A percentile compares a stretch with the other conserved stretches of the same genome.
Evolutionary conservation across 768 basidiomycete genomes (phyloP).

Genomic region (Termitomyces sp.): DNA sequence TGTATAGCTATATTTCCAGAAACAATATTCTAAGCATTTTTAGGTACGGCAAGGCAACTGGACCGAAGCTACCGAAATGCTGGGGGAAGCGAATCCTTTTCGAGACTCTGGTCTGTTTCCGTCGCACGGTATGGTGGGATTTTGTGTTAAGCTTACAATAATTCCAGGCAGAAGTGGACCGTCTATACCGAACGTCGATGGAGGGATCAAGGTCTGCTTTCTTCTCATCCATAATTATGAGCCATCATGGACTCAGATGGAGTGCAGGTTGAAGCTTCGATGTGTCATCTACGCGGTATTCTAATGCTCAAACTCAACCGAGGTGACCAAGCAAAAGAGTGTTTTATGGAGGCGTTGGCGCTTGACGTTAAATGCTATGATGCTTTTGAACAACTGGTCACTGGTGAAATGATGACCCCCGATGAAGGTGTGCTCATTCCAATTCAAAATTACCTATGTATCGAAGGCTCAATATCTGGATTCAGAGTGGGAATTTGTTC

Average conservation of each 20-base stretch:
- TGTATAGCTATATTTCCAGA: background rate
- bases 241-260: background rate
- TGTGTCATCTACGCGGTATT: slow-evolving; percentile 68
- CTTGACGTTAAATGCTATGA: slow-evolving; percentile 98
- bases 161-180: slow-evolving; percentile 55
- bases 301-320: slow-evolving; percentile 93
- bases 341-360: slow-evolving; percentile 92
- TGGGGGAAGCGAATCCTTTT: slow-evolving; percentile 92
- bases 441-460: background rate
- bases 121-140: background rate
- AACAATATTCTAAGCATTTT: slow-evolving; percentile 9
- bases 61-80: slow-evolving; percentile 85
- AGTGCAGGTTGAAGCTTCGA: slow-evolving; percentile 71
- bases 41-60: slow-evolving; percentile 86
- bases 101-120: slow-evolving; percentile 48
- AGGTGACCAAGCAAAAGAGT: slow-evolving; percentile 85
- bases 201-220: slow-evolving; percentile 80
- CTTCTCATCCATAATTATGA: slow-evolving; percentile 4
- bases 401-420: slow-evolving; percentile 92
- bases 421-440: slow-evolving; percentile 69
- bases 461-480: background rate
- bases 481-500: slow-evolving; percentile 94
- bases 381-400: slow-evolving; percentile 84
- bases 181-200: slow-evolving; percentile 76
- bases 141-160: background rate